A percentile compares a stretch with the other conserved stretches of the same genome.
These are phyloP conservation scores for Paecilomyces fulvus DNA, from an alignment of 2,329 filamentous ascomycete species.

Conservation along the genomic window DNA sequence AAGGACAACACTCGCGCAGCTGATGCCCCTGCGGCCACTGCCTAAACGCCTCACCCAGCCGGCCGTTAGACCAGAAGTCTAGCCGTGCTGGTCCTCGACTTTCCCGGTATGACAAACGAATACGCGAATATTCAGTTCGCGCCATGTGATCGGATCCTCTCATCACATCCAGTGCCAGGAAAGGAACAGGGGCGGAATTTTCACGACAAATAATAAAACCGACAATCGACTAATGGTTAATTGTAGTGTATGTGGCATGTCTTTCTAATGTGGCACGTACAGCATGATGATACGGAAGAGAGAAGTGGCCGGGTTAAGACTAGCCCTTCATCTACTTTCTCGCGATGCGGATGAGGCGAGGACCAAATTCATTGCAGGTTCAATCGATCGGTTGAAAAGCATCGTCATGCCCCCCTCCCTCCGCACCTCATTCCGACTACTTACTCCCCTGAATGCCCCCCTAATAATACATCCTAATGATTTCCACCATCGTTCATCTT, in stretches of 20 bases:
- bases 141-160: too few species aligned
- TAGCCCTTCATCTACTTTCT: neutral
- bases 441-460: neutral
- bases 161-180: neutral
- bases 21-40: constrained; percentile 7
- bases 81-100: neutral
- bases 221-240: too few species aligned
- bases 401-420: neutral
- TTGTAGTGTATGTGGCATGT: too few species aligned
- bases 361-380: too few species aligned
- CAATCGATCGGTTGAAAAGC: too few species aligned
- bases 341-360: neutral
- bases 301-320: neutral
- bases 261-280: neutral
- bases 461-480: neutral
- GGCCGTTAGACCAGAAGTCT: too few species aligned
- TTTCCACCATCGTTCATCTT: neutral
- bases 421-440: neutral
- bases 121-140: neutral
- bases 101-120: neutral
- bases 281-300: neutral
- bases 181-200: neutral
- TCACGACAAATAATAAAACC: neutral
- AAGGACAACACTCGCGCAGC: constrained; percentile 19
- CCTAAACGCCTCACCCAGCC: neutral